Evolutionary conservation across 805 yeast genomes (phyloP).

Genomic region (Kuraishia floccosa): DNA sequence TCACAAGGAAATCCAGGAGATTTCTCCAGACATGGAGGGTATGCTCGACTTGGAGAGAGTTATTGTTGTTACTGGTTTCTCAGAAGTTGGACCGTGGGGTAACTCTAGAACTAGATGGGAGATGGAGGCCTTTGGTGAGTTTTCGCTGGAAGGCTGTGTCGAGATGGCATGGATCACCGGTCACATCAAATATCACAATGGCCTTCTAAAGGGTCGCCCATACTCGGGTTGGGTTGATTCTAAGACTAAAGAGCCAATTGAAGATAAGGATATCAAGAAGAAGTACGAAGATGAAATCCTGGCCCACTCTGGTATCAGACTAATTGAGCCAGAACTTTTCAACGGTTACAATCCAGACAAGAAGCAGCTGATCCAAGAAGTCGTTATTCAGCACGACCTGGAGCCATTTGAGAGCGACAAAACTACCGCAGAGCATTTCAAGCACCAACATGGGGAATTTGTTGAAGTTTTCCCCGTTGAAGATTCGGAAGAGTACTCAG

Average conservation of each 20-base stretch:
- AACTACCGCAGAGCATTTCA: conserved; percentile 92
- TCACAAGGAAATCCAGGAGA: conserved; percentile 57
- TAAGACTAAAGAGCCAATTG: conserved; percentile 86
- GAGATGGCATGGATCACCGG: conserved; percentile 99
- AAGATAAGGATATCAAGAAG: conserved; percentile 84
- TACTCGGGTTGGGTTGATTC: conserved; percentile 98
- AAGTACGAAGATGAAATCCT: conserved; percentile 85
- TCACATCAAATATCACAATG: conserved; percentile 88
- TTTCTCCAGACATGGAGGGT: conserved; percentile 74
- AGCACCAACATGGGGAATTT: conserved; percentile 85
- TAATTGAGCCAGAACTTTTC: conserved; percentile 92
- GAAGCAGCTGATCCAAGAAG: conserved; percentile 91
- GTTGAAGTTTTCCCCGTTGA: conserved; percentile 85
- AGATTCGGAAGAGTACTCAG: conserved; percentile 88
- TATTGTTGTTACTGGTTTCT: conserved; percentile 93
- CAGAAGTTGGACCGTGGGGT: conserved; percentile 99
- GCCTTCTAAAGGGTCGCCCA: conserved; percentile 78
- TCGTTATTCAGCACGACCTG: conserved; percentile 91
- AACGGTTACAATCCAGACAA: conserved; percentile 89
- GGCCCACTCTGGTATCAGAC: conserved; percentile 93
- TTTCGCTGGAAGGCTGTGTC: conserved; percentile 93
- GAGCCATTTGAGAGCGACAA: conserved; percentile 93
- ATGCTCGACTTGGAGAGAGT: conserved; percentile 86
- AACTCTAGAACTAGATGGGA: conserved; percentile 99
- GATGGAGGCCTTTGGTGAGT: conserved; percentile 93